Base-by-base conservation (phyloP, 2,329 filamentous ascomycete genomes). In the Elsinoe ampelina region DNA sequence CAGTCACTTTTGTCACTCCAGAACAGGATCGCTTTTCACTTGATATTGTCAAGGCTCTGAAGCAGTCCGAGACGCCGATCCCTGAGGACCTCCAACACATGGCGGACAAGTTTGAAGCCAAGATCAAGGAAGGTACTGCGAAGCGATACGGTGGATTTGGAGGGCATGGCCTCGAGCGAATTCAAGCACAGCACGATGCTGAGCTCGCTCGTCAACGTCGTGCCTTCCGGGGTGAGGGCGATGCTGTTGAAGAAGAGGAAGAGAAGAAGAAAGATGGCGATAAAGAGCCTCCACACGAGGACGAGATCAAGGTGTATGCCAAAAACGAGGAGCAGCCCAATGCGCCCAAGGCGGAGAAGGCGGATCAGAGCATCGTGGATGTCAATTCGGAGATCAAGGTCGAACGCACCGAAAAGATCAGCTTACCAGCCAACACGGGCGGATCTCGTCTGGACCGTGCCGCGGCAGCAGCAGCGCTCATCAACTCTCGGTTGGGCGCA, bases 1-100 rank as follows among this genome's bases (percentile, higher is more conserved):
- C 93, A 0, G 88, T 98, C 52, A 98, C 93, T 0, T 95, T 97
- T 67, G 77, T 98, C 58, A 95, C 89, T 0, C 86, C 89, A 41
- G 88, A 95, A 47, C 91, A 98, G 70, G 91, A 95, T 67, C 89
- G 89, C 61, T 96, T 88, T 66, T 87, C 93, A 2, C 80, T 88
- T 10, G 90, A 95, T 63, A 89, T 96, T 59, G 84, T 85, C 58
- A 95, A 95, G 71, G 93, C 93, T 5, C 75, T 96, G n/a, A 89
- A 88, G 69, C 89, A 96, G 71, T 95, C 90, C 69, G 89, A 86
- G 3, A 88, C 95, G 68, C 79, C 84, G 8, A 80, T 97, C 0
- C 91, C 93, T 0, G 85, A 89, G 61, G 73, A 77, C 1, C 72
- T 86, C 8, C 76, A 82, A 63, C 78, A 79, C 55, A 72, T 86